Conservation (phyloP, 2,329 filamentous ascomycete genomes). For the Monilinia fructigena region DNA sequence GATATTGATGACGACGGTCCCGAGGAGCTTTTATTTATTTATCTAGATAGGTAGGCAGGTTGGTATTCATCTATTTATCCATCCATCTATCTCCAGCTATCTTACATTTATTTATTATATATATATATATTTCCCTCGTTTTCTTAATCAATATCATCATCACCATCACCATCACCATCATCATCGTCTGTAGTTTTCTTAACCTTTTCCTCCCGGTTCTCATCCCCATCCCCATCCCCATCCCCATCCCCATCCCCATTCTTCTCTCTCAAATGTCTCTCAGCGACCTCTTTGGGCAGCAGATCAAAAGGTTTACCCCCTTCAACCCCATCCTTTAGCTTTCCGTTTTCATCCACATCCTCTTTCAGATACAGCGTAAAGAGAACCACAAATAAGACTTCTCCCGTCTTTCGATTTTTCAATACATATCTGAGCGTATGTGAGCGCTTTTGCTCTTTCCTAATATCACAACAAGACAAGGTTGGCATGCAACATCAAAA, state of each 20-base stretch:
- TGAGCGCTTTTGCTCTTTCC: conserved; percentile 54
- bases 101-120: background rate
- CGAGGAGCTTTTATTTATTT: too few species aligned
- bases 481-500: conserved; percentile 22
- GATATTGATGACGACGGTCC: too few species aligned
- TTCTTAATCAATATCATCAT: conserved; percentile 13
- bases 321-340: conserved; percentile 46
- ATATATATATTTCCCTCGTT: background rate
- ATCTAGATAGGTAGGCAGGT: too few species aligned
- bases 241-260: conserved; percentile 16
- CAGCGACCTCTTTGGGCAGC: conserved; percentile 22
- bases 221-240: conserved; percentile 20
- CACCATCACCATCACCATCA: conserved; percentile 15
- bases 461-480: conserved; percentile 30
- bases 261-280: conserved; percentile 28
- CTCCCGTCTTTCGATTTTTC: conserved; percentile 71
- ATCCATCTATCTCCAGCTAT: background rate
- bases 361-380: conserved; percentile 75
- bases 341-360: conserved; percentile 59
- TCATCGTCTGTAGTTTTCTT: conserved; percentile 17
- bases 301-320: conserved; percentile 36
- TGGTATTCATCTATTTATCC: too few species aligned
- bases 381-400: conserved; percentile 76
- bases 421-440: conserved; percentile 89
- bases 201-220: conserved; percentile 22